Conservation (phyloP, 2,329 filamentous ascomycete species). For the Calonectria henricotiae region DNA sequence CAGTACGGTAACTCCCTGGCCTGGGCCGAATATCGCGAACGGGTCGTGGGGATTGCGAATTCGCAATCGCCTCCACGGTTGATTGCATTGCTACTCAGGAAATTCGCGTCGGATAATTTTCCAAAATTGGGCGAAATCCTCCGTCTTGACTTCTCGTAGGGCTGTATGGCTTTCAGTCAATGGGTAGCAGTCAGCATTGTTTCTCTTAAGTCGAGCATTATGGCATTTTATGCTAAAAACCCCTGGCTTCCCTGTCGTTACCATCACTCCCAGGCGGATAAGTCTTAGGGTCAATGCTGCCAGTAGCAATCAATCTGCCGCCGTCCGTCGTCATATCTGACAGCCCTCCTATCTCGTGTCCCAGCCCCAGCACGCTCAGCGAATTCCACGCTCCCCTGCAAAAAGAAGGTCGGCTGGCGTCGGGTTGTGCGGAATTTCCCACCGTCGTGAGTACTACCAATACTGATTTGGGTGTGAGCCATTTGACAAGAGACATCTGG, state of each 20-base stretch:
- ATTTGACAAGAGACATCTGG: conserved; percentile 27
- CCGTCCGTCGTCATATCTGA: conserved; percentile 42
- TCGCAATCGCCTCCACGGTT: background rate
- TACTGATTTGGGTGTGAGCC: background rate
- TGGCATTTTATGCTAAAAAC: background rate
- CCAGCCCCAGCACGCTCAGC: conserved; percentile 41
- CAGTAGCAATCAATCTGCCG: conserved; percentile 21
- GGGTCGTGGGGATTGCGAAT: background rate
- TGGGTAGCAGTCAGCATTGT: background rate
- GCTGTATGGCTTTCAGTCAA: background rate
- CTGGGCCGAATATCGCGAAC: conserved; percentile 15
- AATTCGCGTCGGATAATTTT: background rate
- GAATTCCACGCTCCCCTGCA: conserved; percentile 48
- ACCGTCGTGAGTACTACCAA: conserved; percentile 64
- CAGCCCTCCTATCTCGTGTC: conserved; percentile 30
- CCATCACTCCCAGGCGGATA: conserved; percentile 40
- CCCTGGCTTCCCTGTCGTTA: background rate
- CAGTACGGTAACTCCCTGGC: background rate
- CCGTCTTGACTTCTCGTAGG: background rate
- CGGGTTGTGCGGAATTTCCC: conserved; percentile 69
- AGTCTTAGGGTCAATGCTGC: background rate
- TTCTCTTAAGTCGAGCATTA: background rate
- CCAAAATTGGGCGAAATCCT: background rate
- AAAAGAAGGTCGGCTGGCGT: conserved; percentile 61
- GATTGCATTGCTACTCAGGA: background rate